Evolutionary conservation across 306 rosid species (phyloP).

Genomic region (Notholithocarpus densiflorus): DNA sequence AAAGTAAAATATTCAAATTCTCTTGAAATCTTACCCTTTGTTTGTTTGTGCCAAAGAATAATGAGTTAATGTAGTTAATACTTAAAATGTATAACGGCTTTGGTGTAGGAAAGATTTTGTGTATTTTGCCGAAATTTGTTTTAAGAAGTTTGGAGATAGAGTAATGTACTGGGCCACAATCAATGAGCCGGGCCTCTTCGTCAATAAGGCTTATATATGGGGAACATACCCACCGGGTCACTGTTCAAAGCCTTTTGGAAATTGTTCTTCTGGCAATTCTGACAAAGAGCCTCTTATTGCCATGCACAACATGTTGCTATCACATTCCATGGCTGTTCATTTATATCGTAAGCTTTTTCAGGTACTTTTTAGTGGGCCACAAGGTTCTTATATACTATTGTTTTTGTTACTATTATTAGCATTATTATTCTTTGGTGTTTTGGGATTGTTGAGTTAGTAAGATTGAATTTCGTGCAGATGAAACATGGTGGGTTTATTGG

Average conservation of each 20-base stretch:
- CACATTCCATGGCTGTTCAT: slow-evolving; percentile 62
- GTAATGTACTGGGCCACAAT: slow-evolving; percentile 54
- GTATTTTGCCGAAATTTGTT: slow-evolving; percentile 47
- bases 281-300: slow-evolving; percentile 58
- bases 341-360: slow-evolving; percentile 48
- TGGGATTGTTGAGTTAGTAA: slow-evolving; percentile 1
- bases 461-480: slow-evolving; percentile 28
- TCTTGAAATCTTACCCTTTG: too few relatives aligned
- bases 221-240: slow-evolving; percentile 48
- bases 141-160: slow-evolving; percentile 44
- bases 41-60: too few relatives aligned
- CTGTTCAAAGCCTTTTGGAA: slow-evolving; percentile 69
- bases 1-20: too few relatives aligned
- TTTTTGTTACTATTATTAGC: neutral
- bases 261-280: slow-evolving; percentile 55
- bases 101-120: slow-evolving; percentile 55
- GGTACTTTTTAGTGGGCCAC: slow-evolving; percentile 26
- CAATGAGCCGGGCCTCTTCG: slow-evolving; percentile 43
- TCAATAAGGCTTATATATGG: slow-evolving; percentile 21
- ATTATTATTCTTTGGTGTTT: neutral
- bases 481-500: slow-evolving; percentile 58
- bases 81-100: neutral
- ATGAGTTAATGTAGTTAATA: neutral
- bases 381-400: slow-evolving; percentile 12
- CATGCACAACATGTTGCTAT: slow-evolving; percentile 59